Evolutionary conservation across 2,329 filamentous ascomycete species (phyloP), one percentile per base, ranked within the genome.

Genomic region (Phaeophleospora eucalypticola): DNA sequence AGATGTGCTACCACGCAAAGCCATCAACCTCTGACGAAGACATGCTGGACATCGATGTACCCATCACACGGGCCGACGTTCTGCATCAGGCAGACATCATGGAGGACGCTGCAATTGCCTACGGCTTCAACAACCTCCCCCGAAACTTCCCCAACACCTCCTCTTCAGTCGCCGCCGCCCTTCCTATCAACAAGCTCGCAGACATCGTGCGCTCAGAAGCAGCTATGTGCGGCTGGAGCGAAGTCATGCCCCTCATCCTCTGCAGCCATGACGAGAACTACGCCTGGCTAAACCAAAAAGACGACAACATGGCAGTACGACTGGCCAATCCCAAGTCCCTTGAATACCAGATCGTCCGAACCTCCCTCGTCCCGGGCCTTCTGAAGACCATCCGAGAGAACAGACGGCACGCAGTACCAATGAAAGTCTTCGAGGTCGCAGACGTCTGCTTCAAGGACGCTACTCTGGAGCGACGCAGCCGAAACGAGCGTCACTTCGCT

Each of bases 191-290:
- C 78, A 97, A 96, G 72, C 84, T 98, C 34, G 80, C 80, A 51
- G 94, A 98, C 36, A 95, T 97, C 58, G 81, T 97, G 49, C 86
- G 93, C 44, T 74, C 83, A 45, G 93, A 98, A 69, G 81, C 87
- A 41, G 91, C 90, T 45, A 93, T 95, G 82, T 86, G 91, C 4
- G 93, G 93, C 49, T 98, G 93, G 93, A 85, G 82, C 45, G 93
- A 98, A 73, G 91, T 95, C 46, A 84, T 98, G 80, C 91, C 93
- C 19, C 78, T 98, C 20, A 97, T 95, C 58, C 81, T 98, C 45
- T 98, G 93, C 77, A 95, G 89, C 37, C 89, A 96, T 68, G 91
- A 97, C 64, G 93, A 98, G 77, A 98, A 98, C 74, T 98, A 97
- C 68, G 84, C 79, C 49, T 96, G 88, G 86, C 76, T 98, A 42